Evolutionary conservation across 169 alveolate genomes (phyloP).

Genomic region (Miamiensis avidus): DNA sequence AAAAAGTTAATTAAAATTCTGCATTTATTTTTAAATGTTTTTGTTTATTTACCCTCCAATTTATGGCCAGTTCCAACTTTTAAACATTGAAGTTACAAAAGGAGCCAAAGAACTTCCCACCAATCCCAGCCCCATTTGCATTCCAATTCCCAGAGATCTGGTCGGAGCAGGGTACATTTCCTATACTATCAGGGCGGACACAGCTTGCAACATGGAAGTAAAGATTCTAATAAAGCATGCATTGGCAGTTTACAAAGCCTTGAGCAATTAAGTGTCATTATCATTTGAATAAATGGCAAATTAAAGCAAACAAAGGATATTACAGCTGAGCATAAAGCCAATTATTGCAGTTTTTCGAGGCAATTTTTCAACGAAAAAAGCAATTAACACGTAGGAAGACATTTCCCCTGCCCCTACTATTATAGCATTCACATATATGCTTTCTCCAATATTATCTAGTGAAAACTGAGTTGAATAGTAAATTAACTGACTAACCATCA

Average conservation of each 20-base stretch:
- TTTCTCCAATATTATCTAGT: neutral
- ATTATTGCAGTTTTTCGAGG: neutral
- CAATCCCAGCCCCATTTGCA: constrained; percentile 3
- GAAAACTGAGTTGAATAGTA: constrained; percentile 19
- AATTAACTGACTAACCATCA: constrained; percentile 1
- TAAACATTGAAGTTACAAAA: no score
- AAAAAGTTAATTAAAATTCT: no score
- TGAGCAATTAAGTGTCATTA: no score
- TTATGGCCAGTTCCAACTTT: no score
- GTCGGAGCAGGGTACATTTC: constrained; percentile 10
- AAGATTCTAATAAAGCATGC: constrained; percentile 13
- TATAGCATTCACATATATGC: constrained; percentile 4
- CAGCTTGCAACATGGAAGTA: neutral
- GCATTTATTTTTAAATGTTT: no score
- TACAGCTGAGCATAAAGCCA: neutral
- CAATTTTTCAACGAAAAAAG: neutral
- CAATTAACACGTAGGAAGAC: neutral
- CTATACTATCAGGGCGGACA: constrained; percentile 10
- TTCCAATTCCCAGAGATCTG: constrained; percentile 21
- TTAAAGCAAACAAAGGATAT: neutral
- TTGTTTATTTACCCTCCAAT: no score
- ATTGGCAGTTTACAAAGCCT: neutral
- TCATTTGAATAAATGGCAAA: neutral
- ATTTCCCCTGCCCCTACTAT: constrained; percentile 12
- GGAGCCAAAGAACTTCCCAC: constrained; percentile 26